A percentile compares a stretch with the other conserved stretches of the same genome.
phyloP scores from a whole-genome alignment of 257 asterid genomes.

The Solanum dulcamara region DNA sequence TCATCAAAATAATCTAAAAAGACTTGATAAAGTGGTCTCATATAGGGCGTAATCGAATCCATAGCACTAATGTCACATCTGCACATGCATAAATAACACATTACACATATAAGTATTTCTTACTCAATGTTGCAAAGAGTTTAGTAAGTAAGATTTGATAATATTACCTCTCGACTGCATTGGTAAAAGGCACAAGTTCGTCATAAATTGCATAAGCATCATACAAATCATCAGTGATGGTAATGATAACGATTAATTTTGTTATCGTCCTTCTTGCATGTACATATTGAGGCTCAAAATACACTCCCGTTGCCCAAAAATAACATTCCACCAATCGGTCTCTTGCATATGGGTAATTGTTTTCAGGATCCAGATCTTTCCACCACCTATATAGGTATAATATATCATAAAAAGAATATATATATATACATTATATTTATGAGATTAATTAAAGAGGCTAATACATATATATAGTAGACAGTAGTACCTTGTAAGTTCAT shows the following conservation, averaged over 20 bases:
- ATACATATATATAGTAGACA: neutral
- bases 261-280: neutral
- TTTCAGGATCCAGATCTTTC: neutral
- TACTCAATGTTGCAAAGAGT: no score
- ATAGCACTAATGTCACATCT: neutral
- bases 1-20: neutral
- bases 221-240: neutral
- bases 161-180: neutral
- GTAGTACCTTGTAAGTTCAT: neutral
- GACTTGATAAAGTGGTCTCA: neutral
- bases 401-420: neutral
- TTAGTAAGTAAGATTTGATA: no score
- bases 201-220: neutral
- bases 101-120: no score
- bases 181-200: neutral
- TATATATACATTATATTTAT: neutral
- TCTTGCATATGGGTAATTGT: conserved; percentile 3
- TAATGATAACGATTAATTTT: neutral
- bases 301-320: neutral
- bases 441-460: neutral
- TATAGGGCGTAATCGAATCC: neutral
- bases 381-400: neutral
- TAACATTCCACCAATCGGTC: conserved; percentile 1
- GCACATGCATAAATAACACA: neutral
- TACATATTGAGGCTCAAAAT: neutral